These are phyloP conservation scores for Camellia granthamiana DNA, from an alignment of 148 eudicot genomes.

Conservation along the genomic window DNA sequence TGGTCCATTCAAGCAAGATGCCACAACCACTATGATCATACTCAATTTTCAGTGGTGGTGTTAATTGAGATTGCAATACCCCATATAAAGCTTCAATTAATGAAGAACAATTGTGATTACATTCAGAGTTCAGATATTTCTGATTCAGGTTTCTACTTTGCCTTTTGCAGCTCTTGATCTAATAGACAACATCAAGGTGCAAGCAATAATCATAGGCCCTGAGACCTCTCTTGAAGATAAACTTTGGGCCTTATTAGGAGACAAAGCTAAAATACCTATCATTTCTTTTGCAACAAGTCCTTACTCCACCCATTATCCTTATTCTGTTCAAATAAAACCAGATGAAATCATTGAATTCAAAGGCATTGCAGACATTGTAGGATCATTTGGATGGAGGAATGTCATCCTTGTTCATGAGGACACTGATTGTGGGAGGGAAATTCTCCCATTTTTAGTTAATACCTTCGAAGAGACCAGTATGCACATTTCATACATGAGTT, in stretches of 20 bases:
- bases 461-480: background rate
- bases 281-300: background rate
- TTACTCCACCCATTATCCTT: background rate
- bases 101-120: no score
- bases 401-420: background rate
- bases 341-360: background rate
- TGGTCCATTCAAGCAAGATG: background rate
- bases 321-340: background rate
- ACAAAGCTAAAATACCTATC: constrained; percentile 12
- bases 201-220: constrained; percentile 9
- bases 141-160: background rate
- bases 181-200: constrained; percentile 12
- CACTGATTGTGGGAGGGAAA: background rate
- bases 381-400: constrained; percentile 8
- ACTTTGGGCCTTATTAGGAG: background rate
- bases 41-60: background rate
- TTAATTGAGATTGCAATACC: background rate
- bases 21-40: background rate
- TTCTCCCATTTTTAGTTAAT: background rate
- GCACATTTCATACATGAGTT: background rate
- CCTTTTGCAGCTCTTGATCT: constrained; percentile 11
- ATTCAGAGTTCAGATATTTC: background rate
- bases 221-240: background rate
- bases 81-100: background rate
- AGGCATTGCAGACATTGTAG: background rate